Conservation (phyloP, 2,329 filamentous ascomycete species). For the Madurella mycetomatis region DNA sequence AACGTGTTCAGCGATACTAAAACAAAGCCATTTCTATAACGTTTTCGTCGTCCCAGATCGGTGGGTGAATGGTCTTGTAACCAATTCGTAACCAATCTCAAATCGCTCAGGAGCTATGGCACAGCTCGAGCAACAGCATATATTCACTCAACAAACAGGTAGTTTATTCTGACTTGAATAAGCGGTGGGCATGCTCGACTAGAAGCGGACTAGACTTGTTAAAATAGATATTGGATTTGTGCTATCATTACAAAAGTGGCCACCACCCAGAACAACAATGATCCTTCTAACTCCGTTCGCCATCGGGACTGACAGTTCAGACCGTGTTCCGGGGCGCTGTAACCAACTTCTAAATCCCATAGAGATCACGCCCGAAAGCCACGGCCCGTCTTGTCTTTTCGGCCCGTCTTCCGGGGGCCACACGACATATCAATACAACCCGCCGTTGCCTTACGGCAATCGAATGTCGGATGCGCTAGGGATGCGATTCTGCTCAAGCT, state of each 20-base stretch:
- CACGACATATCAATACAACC: background rate
- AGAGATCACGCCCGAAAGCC: background rate
- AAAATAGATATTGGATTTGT: background rate
- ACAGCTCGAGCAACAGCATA: no score
- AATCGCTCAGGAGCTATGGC: no score
- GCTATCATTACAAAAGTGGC: background rate
- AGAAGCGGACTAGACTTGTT: background rate
- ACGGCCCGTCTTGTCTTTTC: no score
- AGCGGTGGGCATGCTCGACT: background rate
- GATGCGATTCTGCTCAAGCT: slow-evolving; percentile 40
- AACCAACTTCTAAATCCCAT: background rate
- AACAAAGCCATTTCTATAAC: no score
- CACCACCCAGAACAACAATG: background rate
- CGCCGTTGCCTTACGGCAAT: slow-evolving; percentile 25
- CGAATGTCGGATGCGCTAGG: slow-evolving; percentile 33
- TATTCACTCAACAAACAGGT: no score
- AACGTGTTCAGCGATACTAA: no score
- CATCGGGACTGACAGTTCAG: background rate
- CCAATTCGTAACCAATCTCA: no score
- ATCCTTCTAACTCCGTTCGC: slow-evolving; percentile 10
- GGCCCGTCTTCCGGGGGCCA: no score
- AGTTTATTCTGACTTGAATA: no score
- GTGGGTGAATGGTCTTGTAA: no score
- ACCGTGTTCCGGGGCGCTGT: background rate
- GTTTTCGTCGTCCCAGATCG: no score